Percentiles rank a stretch among this genome's conserved stretches.
These are phyloP conservation scores for Quercus robur DNA, from an alignment of 306 rosid genomes.

Conservation along the genomic window DNA sequence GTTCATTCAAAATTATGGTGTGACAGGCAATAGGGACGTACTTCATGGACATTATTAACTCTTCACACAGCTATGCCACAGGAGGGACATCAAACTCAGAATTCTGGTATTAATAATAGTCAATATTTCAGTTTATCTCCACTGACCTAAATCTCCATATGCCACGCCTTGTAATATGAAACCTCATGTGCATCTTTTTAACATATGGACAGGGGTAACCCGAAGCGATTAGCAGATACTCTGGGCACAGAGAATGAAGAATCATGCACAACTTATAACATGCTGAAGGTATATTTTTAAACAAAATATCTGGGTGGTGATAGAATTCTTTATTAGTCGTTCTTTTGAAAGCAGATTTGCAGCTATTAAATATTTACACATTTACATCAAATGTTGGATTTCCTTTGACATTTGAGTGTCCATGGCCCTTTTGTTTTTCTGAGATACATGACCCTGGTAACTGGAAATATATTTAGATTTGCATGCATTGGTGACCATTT, in stretches of 20 bases:
- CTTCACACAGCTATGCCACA: constrained; percentile 94
- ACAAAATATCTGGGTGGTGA: neutral
- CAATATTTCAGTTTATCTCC: constrained; percentile 17
- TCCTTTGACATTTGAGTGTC: too few relatives aligned
- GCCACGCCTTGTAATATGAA: neutral
- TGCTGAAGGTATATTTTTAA: constrained; percentile 63
- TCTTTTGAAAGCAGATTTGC: neutral
- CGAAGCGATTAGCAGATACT: constrained; percentile 58
- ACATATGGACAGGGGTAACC: constrained; percentile 42
- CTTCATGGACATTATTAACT: constrained; percentile 79
- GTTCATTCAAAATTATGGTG: constrained; percentile 4
- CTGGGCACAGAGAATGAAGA: constrained; percentile 74
- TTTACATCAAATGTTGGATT: too few relatives aligned
- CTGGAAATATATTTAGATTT: too few relatives aligned
- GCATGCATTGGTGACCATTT: constrained; percentile 1
- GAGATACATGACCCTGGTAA: too few relatives aligned
- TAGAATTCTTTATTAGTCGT: neutral
- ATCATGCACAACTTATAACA: constrained; percentile 88
- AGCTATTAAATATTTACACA: too few relatives aligned
- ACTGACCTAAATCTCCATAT: constrained; percentile 8
- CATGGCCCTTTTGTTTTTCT: too few relatives aligned
- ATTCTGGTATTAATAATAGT: constrained; percentile 60
- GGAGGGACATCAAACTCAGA: constrained; percentile 90
- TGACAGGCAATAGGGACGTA: constrained; percentile 68
- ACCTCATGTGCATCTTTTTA: neutral